A percentile compares a stretch with the other conserved stretches of the same genome.
Evolutionary conservation across 2,329 filamentous ascomycete species (phyloP).

Genomic region (Ophiostoma pallidulum): DNA sequence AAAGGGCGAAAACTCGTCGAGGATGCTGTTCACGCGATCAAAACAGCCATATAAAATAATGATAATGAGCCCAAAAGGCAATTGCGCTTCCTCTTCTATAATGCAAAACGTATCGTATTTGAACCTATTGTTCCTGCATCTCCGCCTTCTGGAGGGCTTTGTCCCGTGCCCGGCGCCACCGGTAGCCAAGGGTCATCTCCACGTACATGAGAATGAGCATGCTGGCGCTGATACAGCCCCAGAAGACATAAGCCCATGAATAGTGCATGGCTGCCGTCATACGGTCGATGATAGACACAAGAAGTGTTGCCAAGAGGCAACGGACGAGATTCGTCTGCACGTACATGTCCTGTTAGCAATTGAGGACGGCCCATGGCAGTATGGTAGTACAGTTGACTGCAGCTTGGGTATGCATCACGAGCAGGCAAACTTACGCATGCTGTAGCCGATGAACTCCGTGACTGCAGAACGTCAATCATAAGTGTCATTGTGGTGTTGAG

Average conservation of each 20-base stretch:
- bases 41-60: background rate
- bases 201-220: slow-evolving; percentile 11
- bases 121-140: background rate
- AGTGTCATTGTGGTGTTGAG: slow-evolving; percentile 26
- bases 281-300: slow-evolving; percentile 22
- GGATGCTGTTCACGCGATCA: slow-evolving; percentile 1
- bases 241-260: slow-evolving; percentile 11
- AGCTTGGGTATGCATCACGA: background rate
- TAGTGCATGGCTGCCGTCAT: slow-evolving; percentile 17
- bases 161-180: slow-evolving; percentile 6
- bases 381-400: too few species aligned
- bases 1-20: slow-evolving; percentile 7
- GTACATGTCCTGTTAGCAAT: background rate
- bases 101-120: too few species aligned
- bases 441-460: slow-evolving; percentile 22
- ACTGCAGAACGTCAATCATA: slow-evolving; percentile 24
- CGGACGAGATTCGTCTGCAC: slow-evolving; percentile 23
- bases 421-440: slow-evolving; percentile 16
- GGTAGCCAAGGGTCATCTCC: slow-evolving; percentile 8
- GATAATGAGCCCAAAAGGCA: background rate
- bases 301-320: slow-evolving; percentile 21
- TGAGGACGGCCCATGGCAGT: background rate
- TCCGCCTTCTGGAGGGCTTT: background rate
- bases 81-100: background rate
- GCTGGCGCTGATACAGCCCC: slow-evolving; percentile 8